Percentiles rank a stretch among this genome's conserved stretches.
Conservation (phyloP, 371 early-diverging fungal genomes). For the Mortierella sp. region DNA sequence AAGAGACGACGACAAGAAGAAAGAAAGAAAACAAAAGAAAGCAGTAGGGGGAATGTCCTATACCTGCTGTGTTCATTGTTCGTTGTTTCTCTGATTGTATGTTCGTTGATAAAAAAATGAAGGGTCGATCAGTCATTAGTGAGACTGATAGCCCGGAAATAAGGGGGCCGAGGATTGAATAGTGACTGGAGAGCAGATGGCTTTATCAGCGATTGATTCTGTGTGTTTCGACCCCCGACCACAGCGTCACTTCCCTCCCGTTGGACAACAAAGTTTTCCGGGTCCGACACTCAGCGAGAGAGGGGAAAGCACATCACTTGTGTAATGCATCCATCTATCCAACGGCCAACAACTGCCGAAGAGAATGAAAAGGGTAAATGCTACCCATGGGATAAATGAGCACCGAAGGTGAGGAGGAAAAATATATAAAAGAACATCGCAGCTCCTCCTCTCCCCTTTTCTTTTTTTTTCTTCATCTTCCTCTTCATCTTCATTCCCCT, state of each 20-base stretch:
- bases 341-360: constrained; percentile 4
- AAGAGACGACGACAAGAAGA: neutral
- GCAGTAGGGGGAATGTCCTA: neutral
- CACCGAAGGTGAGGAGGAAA: neutral
- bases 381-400: constrained; percentile 5
- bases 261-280: neutral
- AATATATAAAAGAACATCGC: constrained; percentile 10
- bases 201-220: neutral
- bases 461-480: neutral
- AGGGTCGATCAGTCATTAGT: neutral
- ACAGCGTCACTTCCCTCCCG: neutral
- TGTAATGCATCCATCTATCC: too few species aligned
- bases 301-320: neutral
- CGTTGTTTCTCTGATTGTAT: neutral
- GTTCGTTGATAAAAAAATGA: neutral
- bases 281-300: neutral
- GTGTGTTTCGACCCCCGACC: neutral
- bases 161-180: constrained; percentile 5
- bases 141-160: neutral
- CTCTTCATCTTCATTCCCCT: constrained; percentile 4
- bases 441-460: neutral
- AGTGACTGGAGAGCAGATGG: neutral
- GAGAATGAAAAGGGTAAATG: neutral
- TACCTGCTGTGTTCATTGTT: neutral
- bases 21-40: neutral